Base-by-base conservation (phyloP, 2,329 filamentous ascomycete genomes). In the Amauroascus verrucosus region DNA sequence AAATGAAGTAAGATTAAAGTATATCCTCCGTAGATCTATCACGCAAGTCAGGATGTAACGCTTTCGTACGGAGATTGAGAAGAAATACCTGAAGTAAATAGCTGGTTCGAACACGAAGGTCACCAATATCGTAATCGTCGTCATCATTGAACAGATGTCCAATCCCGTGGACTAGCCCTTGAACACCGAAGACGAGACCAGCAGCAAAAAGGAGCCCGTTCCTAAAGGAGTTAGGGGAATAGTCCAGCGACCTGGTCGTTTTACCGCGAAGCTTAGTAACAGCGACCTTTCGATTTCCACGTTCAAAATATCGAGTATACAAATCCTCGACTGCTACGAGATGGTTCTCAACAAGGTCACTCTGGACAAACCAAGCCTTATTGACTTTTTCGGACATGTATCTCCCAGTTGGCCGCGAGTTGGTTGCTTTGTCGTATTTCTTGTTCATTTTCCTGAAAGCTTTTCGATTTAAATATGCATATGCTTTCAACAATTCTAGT, bases 371-470 rank as follows among this genome's bases (percentile, higher is more conserved):
- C 78, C 87, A 88, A 1, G 90, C 80, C 58, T 85, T 84, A 72
- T 88, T 91, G 61, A 98, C 89, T 65, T 91, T 91, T 61, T 96
- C 90, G 30, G 84, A 84, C 80, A 96, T 86, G 68, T 91, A 97
- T 26, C 85, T 80, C 64, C 86, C 79, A 0, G 84, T 79, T 0
- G 88, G 88, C 9, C 85, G 80, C 38, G 88, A 84, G 61, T 89
- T 81, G 54, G 89, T 82, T 1, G 85, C 82, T 72, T 97, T 98
- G 75, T 97, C 90, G 66, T 94, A 97, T 70, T 98, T 98, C 69
- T 98, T 98, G 71, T 95, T 96, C 65, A 98, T 88, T 69, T 98
- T 98, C 30, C 90, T 84, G 64, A 97, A 97, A 0, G 89, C 93
- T 0, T 88, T 95, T 47, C 88, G 81, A 67, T 98, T 98, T 13